Conservation (phyloP, 768 basidiomycete genomes). For the Rubroboletus satanas region DNA sequence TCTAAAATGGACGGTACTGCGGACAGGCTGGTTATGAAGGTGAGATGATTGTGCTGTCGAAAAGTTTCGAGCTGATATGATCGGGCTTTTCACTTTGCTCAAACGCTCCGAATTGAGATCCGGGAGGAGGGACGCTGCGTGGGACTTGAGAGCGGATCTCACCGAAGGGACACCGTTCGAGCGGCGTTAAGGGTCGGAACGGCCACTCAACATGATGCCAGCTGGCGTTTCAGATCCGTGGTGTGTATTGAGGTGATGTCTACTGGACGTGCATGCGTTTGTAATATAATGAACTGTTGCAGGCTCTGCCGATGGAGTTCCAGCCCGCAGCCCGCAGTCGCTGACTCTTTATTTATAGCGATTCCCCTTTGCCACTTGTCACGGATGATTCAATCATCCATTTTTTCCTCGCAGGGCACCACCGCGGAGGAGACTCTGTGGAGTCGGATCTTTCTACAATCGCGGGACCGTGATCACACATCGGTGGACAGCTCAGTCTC, state of each 20-base stretch:
- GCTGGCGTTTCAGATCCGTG: slow-evolving; percentile 16
- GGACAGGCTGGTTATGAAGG: slow-evolving; percentile 15
- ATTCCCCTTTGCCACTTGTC: slow-evolving; percentile 3
- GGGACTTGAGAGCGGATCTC: slow-evolving; percentile 30
- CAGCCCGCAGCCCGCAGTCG: too few relatives aligned
- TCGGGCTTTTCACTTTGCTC: slow-evolving; percentile 22
- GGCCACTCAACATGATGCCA: not conserved
- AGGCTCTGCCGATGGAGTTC: not conserved
- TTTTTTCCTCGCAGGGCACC: not conserved
- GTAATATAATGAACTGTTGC: not conserved
- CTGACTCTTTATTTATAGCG: too few relatives aligned
- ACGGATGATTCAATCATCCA: not conserved
- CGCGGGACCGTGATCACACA: slow-evolving; percentile 13
- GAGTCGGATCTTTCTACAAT: slow-evolving; percentile 5
- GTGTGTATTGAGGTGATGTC: not conserved
- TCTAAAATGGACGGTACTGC: slow-evolving; percentile 6
- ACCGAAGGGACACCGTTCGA: slow-evolving; percentile 11
- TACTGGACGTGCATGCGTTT: slow-evolving; percentile 1
- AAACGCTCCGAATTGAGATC: slow-evolving; percentile 22
- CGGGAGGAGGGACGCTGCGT: slow-evolving; percentile 6
- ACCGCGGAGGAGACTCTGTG: not conserved
- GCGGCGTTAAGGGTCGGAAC: slow-evolving; percentile 20
- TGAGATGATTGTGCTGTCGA: slow-evolving; percentile 13
- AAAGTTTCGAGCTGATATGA: slow-evolving; percentile 15
- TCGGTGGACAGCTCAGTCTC: not conserved